Percentiles rank a stretch among this genome's conserved stretches.
These are phyloP conservation scores for Oryza longistaminata DNA, from an alignment of 176 grass and related monocot genomes.

Conservation along the genomic window DNA sequence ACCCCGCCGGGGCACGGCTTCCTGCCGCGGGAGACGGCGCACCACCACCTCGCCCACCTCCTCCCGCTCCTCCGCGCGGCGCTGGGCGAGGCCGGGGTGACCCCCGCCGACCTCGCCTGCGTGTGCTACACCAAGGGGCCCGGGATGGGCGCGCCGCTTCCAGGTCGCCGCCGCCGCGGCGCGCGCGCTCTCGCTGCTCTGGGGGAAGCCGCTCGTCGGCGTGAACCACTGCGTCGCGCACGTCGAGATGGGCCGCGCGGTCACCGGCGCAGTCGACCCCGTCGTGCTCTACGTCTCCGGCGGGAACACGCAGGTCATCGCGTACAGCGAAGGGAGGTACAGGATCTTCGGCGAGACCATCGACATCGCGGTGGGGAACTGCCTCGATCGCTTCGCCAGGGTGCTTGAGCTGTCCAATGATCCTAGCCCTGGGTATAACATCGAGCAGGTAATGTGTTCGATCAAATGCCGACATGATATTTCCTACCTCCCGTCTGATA, in stretches of 20 bases:
- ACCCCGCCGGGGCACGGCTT: slow-evolving; percentile 92
- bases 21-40: slow-evolving; percentile 84
- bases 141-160: slow-evolving; percentile 89
- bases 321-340: slow-evolving; percentile 86
- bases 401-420: slow-evolving; percentile 88
- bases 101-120: slow-evolving; percentile 67
- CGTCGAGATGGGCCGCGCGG: slow-evolving; percentile 91
- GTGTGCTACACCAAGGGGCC: slow-evolving; percentile 93
- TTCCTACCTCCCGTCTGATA: background rate
- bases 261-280: slow-evolving; percentile 78
- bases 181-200: slow-evolving; percentile 67
- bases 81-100: slow-evolving; percentile 43
- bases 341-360: slow-evolving; percentile 91
- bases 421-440: slow-evolving; percentile 85
- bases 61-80: slow-evolving; percentile 71
- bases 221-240: slow-evolving; percentile 97
- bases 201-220: slow-evolving; percentile 78
- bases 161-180: slow-evolving; percentile 76
- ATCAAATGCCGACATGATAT: slow-evolving; percentile 1
- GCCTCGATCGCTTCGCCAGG: slow-evolving; percentile 80
- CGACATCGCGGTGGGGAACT: slow-evolving; percentile 91
- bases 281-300: slow-evolving; percentile 90
- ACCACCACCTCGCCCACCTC: slow-evolving; percentile 77
- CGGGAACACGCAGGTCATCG: slow-evolving; percentile 91
- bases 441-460: slow-evolving; percentile 66